These are phyloP conservation scores for Beauveria caledonica DNA, from an alignment of 2,329 filamentous ascomycete species.

Conservation along the genomic window DNA sequence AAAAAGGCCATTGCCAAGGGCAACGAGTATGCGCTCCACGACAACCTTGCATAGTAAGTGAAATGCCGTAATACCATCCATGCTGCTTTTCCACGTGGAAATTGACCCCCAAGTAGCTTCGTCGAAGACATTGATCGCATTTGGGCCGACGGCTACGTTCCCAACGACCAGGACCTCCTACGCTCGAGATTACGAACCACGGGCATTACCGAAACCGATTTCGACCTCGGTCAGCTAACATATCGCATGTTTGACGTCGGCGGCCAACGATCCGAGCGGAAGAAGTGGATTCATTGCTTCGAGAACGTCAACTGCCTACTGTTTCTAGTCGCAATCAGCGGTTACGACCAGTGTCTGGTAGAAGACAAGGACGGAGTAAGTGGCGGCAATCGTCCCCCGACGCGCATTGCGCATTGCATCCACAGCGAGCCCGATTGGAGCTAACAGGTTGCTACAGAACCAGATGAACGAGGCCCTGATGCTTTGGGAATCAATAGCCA, in stretches of 20 bases:
- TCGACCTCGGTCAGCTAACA: conserved; percentile 83
- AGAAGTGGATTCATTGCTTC: conserved; percentile 97
- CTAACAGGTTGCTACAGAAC: conserved; percentile 45
- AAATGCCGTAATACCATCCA: not conserved
- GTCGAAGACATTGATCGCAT: conserved; percentile 70
- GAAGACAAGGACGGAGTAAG: conserved; percentile 93
- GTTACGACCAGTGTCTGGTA: conserved; percentile 91
- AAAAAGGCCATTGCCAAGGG: conserved; percentile 84
- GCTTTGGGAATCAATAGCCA: conserved; percentile 79
- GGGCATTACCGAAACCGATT: conserved; percentile 90
- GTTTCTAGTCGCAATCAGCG: conserved; percentile 90
- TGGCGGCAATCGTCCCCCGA: conserved; percentile 14
- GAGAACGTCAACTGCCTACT: conserved; percentile 88
- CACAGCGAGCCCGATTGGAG: not conserved
- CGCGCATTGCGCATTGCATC: not conserved
- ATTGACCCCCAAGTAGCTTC: conserved; percentile 50
- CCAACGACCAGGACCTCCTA: conserved; percentile 89
- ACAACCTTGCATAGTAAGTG: conserved; percentile 86
- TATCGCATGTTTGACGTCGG: conserved; percentile 97
- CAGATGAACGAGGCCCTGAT: conserved; percentile 88
- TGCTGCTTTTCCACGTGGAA: not conserved
- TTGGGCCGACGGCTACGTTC: conserved; percentile 71
- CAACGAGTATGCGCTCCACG: conserved; percentile 93
- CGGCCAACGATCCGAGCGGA: conserved; percentile 83
- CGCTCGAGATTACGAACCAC: conserved; percentile 86